A percentile compares a stretch with the other conserved stretches of the same genome.
phyloP scores from a whole-genome alignment of 805 yeast genomes.

The Metschnikowia amazonensis region DNA sequence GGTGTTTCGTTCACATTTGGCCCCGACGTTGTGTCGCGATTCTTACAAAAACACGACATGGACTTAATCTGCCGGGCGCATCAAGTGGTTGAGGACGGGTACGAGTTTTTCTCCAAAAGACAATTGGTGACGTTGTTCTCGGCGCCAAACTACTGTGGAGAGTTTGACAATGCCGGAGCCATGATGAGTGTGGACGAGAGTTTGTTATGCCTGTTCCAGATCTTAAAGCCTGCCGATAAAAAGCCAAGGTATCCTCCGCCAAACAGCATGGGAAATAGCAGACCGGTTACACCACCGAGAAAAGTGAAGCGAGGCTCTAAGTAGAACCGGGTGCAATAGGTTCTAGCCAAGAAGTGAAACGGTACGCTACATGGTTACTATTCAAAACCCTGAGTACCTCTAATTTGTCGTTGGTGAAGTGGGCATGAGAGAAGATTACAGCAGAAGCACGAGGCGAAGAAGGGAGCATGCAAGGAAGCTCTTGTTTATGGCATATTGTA shows the following conservation, averaged over 20 bases:
- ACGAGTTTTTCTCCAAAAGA: slow-evolving; percentile 93
- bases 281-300: slow-evolving; percentile 59
- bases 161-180: slow-evolving; percentile 98
- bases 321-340: slow-evolving; percentile 18
- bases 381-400: neutral
- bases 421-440: slow-evolving; percentile 3
- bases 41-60: slow-evolving; percentile 95
- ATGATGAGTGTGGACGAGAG: slow-evolving; percentile 99
- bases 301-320: slow-evolving; percentile 51
- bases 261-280: slow-evolving; percentile 36
- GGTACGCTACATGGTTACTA: neutral
- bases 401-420: slow-evolving; percentile 1
- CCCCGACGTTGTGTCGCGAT: slow-evolving; percentile 97
- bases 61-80: slow-evolving; percentile 98
- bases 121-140: slow-evolving; percentile 93
- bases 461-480: slow-evolving; percentile 1
- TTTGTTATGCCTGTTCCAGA: slow-evolving; percentile 91
- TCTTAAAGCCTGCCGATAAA: slow-evolving; percentile 96
- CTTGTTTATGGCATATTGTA: slow-evolving; percentile 3
- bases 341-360: slow-evolving; percentile 1
- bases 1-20: slow-evolving; percentile 99
- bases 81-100: slow-evolving; percentile 99
- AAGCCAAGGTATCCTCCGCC: slow-evolving; percentile 64
- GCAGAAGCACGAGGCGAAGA: slow-evolving; percentile 1
- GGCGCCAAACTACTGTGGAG: slow-evolving; percentile 99